Evolutionary conservation across 345 rosid species (phyloP), one percentile per base, ranked within the genome.

Genomic region (Citrus cavaleriei): DNA sequence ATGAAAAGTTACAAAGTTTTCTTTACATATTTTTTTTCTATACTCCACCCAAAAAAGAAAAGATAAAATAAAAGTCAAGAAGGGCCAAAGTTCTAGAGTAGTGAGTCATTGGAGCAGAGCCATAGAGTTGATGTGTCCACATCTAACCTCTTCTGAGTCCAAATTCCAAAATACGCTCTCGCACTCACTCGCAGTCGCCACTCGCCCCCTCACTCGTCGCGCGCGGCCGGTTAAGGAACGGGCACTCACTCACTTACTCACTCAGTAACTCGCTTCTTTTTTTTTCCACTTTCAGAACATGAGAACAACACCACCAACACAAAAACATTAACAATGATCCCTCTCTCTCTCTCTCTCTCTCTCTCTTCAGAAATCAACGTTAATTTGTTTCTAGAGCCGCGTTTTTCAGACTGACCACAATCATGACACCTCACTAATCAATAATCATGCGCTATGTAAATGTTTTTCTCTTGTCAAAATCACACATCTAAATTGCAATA

Each of bases 91-190:
- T n/a, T 64, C 6, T 58, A 73, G 70, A 78, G 85, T 25, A n/a
- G 58, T 14, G 55, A 76, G 90, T 76, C 75, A 46, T 68, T 72
- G 88, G 86, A 78, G 84, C 86, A 81, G 88, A 77, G 87, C 79
- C 90, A 85, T 85, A 73, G 89, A 81, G 80, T 81, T 86, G 96
- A 88, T 70, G 87, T 59, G 96, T 92, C 96, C 84, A 88, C 96
- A 85, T 90, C 95, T 67, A 25, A 4, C 51, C 42, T 72, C 86
- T 80, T 46, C 4, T 46, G 51, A 46, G 51, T 46, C 18, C 51
- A 46, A 84, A 68, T 55, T 42, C 77, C 78, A 73, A 78, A 83
- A 79, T 37, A 76, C 72, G 55, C 73, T 65, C 68, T 59, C 68
- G 22, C 75, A 19, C 60, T 66, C 49, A 70, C 78, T 27, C 74